These are phyloP conservation scores for Nemania serpens DNA, from an alignment of 2,329 filamentous ascomycete genomes.

Conservation along the genomic window DNA sequence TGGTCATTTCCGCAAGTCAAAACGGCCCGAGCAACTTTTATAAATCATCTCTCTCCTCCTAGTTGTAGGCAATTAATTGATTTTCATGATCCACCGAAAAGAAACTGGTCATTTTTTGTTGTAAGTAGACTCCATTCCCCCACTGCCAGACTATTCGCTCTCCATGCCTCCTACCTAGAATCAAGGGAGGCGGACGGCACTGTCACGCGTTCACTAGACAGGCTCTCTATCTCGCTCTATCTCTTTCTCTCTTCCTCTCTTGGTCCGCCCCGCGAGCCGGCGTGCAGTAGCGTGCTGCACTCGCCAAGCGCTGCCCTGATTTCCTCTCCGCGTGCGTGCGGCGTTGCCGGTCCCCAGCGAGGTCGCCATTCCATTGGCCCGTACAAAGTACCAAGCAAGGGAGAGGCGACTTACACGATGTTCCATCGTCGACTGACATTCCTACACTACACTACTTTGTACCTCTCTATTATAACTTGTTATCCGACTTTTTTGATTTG, in stretches of 20 bases:
- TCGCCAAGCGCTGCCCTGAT: constrained; percentile 17
- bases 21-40: too few relatives aligned
- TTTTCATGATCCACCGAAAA: too few relatives aligned
- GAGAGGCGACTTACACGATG: constrained; percentile 6
- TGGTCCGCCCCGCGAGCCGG: constrained; percentile 7
- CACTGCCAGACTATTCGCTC: too few relatives aligned
- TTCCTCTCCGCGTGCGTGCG: background rate
- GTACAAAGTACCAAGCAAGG: background rate
- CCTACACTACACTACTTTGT: background rate
- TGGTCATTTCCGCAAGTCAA: too few relatives aligned
- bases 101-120: too few relatives aligned
- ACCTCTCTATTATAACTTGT: constrained; percentile 23
- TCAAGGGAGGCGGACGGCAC: background rate
- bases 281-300: constrained; percentile 24
- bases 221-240: too few relatives aligned
- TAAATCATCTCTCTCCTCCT: too few relatives aligned
- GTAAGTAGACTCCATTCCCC: too few relatives aligned
- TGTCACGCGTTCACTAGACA: background rate
- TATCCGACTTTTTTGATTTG: constrained; percentile 14
- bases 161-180: background rate
- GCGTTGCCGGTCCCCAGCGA: constrained; percentile 2
- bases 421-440: constrained; percentile 22
- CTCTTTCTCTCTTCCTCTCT: constrained; percentile 1
- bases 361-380: constrained; percentile 17
- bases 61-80: too few relatives aligned